phyloP scores from a whole-genome alignment of 371 early-diverging fungal species.

The Mucor saturninus region DNA sequence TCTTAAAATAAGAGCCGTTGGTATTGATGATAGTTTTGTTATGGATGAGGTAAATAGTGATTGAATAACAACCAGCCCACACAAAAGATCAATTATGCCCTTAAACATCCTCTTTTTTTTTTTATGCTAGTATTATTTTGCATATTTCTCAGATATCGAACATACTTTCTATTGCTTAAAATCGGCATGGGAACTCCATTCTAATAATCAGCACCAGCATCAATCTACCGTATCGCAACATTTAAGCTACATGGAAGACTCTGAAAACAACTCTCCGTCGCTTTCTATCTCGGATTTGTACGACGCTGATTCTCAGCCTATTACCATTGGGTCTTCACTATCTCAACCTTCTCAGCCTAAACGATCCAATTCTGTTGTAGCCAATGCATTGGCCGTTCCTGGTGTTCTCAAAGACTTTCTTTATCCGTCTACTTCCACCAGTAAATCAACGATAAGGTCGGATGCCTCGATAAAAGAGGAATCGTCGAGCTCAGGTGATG shows the following conservation, averaged over 20 bases:
- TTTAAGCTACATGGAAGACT: slow-evolving; percentile 26
- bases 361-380: slow-evolving; percentile 29
- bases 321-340: slow-evolving; percentile 19
- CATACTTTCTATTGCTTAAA: slow-evolving; percentile 42
- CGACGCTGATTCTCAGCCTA: slow-evolving; percentile 37
- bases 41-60: slow-evolving; percentile 61
- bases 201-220: not conserved
- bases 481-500: slow-evolving; percentile 46
- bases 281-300: slow-evolving; percentile 47
- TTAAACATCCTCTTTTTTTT: not conserved
- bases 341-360: slow-evolving; percentile 4
- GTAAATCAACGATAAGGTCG: slow-evolving; percentile 8
- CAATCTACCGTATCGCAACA: not conserved
- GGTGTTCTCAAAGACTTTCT: slow-evolving; percentile 39
- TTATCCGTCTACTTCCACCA: slow-evolving; percentile 25
- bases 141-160: slow-evolving; percentile 66
- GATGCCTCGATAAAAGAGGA: slow-evolving; percentile 13
- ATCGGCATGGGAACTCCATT: slow-evolving; percentile 31
- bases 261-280: slow-evolving; percentile 36
- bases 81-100: too few relatives aligned
- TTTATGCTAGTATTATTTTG: slow-evolving; percentile 67
- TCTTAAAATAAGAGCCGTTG: slow-evolving; percentile 64
- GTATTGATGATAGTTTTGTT: slow-evolving; percentile 62
- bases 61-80: too few relatives aligned
- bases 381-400: slow-evolving; percentile 43